Percentiles rank a stretch among this genome's conserved stretches.
Conservation (phyloP, 179 eudicot species). For the Monotropa hypopitys region DNA sequence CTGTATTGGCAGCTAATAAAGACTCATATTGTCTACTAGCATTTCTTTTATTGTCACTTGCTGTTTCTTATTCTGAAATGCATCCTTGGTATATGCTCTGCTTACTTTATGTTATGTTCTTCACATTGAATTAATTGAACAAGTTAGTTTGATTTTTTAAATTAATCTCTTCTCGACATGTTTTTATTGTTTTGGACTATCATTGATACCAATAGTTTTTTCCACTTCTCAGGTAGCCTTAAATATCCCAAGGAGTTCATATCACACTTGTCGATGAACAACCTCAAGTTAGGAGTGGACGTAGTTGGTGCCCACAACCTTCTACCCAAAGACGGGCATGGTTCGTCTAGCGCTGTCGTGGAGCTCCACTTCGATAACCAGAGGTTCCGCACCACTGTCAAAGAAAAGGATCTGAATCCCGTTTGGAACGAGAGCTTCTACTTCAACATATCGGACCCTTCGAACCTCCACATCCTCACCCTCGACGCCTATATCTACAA, state of each 20-base stretch:
- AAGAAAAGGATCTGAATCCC: slow-evolving; percentile 38
- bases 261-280: slow-evolving; percentile 21
- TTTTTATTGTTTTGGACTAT: not conserved
- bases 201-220: not conserved
- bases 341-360: slow-evolving; percentile 69
- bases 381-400: slow-evolving; percentile 32
- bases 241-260: not conserved
- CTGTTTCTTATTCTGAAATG: not conserved
- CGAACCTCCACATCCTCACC: slow-evolving; percentile 21
- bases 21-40: not conserved
- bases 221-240: slow-evolving; percentile 6
- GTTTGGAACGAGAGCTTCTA: slow-evolving; percentile 47
- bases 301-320: slow-evolving; percentile 82
- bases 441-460: slow-evolving; percentile 41
- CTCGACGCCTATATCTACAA: slow-evolving; percentile 37
- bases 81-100: not conserved
- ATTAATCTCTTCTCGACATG: not conserved
- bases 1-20: not conserved
- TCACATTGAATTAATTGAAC: not conserved
- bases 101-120: not conserved
- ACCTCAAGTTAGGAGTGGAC: slow-evolving; percentile 79
- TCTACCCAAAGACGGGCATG: slow-evolving; percentile 84
- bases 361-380: slow-evolving; percentile 63
- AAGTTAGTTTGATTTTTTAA: not conserved
- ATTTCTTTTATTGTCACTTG: not conserved